A percentile compares a stretch with the other conserved stretches of the same genome.
Evolutionary conservation across 345 rosid species (phyloP).

Genomic region (Jatropha curcas): DNA sequence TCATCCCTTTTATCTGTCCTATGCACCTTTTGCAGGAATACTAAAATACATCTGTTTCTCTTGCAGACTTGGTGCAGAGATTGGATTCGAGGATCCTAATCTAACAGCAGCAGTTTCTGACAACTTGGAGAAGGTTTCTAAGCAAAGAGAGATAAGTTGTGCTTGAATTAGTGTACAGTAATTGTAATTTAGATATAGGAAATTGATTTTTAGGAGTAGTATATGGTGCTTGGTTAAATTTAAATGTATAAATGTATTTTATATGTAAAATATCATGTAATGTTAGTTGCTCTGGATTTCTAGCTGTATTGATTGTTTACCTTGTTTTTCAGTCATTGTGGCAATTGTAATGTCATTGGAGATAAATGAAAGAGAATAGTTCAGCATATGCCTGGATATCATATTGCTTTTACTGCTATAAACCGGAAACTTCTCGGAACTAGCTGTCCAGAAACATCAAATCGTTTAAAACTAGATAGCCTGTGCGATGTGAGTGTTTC

Average conservation of each 20-base stretch:
- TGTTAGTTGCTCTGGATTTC: not conserved
- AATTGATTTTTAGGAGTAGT: not conserved
- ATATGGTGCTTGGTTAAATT: constrained; percentile 13
- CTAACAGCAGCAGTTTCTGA: constrained; percentile 73
- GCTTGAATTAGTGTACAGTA: constrained; percentile 47
- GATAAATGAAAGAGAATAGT: not conserved
- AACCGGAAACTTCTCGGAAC: not conserved
- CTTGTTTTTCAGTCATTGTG: not conserved
- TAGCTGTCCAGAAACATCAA: not conserved
- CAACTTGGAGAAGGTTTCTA: constrained; percentile 68
- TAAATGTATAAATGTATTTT: constrained; percentile 29
- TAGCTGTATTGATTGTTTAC: not conserved
- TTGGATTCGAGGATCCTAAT: constrained; percentile 82
- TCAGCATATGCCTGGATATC: not conserved
- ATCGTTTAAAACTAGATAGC: not conserved
- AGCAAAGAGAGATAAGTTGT: constrained; percentile 61
- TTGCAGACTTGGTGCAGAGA: constrained; percentile 70
- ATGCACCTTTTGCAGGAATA: not conserved
- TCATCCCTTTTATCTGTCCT: not conserved
- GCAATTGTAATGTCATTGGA: not conserved
- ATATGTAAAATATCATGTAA: constrained; percentile 18
- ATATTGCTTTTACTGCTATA: not conserved
- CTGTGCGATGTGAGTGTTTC: not conserved
- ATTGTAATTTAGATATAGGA: constrained; percentile 30
- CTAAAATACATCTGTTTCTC: constrained; percentile 2